Conservation (phyloP, 345 rosid species). For the Aquilaria sinensis region DNA sequence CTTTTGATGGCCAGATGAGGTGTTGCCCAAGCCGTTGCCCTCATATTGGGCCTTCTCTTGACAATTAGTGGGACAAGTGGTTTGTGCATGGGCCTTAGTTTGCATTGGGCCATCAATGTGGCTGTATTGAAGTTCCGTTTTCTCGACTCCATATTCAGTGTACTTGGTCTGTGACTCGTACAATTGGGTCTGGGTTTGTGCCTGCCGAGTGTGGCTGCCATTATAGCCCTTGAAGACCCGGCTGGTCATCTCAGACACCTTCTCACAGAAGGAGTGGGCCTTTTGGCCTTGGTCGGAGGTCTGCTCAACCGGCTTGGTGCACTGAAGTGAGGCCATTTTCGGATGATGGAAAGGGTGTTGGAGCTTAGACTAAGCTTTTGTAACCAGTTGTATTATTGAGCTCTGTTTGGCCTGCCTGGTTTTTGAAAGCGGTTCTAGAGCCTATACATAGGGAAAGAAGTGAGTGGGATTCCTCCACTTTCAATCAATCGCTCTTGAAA, state of each 20-base stretch:
- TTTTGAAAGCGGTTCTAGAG: neutral
- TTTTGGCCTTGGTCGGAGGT: slow-evolving; percentile 10
- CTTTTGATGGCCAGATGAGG: too few species aligned
- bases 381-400: neutral
- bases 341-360: neutral
- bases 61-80: neutral
- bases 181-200: too few species aligned
- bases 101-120: neutral
- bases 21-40: slow-evolving; percentile 6
- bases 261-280: slow-evolving; percentile 9
- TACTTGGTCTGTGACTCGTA: slow-evolving; percentile 6
- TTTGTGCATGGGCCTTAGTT: slow-evolving; percentile 2
- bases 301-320: slow-evolving; percentile 18
- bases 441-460: slow-evolving; percentile 12
- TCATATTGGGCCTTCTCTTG: neutral
- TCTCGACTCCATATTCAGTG: neutral
- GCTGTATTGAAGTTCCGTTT: neutral
- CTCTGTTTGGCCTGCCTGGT: slow-evolving; percentile 1
- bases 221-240: slow-evolving; percentile 7
- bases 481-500: slow-evolving; percentile 5
- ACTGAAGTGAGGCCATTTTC: slow-evolving; percentile 25
- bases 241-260: slow-evolving; percentile 12
- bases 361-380: neutral
- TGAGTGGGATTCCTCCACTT: slow-evolving; percentile 5
- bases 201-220: neutral